Conservation (phyloP, 1,284 basidiomycete species). For the Ustilago curta region DNA sequence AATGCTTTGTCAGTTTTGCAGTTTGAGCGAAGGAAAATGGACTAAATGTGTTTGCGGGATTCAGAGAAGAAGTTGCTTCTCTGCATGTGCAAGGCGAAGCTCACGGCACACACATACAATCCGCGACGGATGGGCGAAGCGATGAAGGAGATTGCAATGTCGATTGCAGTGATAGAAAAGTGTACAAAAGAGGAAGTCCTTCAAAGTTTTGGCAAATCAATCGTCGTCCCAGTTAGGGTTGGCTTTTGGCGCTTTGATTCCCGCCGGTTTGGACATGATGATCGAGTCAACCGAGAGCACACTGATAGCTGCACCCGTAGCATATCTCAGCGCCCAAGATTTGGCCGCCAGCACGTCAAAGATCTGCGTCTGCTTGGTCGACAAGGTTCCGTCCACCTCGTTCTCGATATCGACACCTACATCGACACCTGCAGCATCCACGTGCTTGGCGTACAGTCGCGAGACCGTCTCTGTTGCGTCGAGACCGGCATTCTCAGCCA, state of each 20-base stretch:
- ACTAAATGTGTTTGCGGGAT: too few relatives aligned
- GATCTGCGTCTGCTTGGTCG: conserved; percentile 53
- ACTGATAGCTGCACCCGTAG: conserved; percentile 91
- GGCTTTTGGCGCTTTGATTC: conserved; percentile 67
- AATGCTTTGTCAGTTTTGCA: too few relatives aligned
- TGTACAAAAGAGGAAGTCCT: not conserved
- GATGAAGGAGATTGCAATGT: not conserved
- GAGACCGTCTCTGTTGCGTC: conserved; percentile 93
- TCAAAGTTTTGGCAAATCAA: not conserved
- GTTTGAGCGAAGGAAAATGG: too few relatives aligned
- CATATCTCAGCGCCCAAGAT: conserved; percentile 86
- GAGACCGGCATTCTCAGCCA: conserved; percentile 96
- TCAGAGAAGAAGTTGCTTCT: not conserved
- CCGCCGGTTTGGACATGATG: conserved; percentile 78
- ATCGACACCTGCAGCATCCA: conserved; percentile 72
- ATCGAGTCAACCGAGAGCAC: conserved; percentile 97
- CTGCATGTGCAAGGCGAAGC: not conserved
- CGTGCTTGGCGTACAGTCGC: conserved; percentile 87
- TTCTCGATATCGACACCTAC: conserved; percentile 88
- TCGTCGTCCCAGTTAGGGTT: conserved; percentile 69
- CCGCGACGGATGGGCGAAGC: too few relatives aligned
- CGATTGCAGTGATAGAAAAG: conserved; percentile 2
- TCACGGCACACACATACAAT: not conserved
- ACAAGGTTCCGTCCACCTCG: conserved; percentile 55
- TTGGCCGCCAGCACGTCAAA: conserved; percentile 86